Conservation (phyloP, 192 early-diverging fungal species). For the Pilobolus umbonatus region DNA sequence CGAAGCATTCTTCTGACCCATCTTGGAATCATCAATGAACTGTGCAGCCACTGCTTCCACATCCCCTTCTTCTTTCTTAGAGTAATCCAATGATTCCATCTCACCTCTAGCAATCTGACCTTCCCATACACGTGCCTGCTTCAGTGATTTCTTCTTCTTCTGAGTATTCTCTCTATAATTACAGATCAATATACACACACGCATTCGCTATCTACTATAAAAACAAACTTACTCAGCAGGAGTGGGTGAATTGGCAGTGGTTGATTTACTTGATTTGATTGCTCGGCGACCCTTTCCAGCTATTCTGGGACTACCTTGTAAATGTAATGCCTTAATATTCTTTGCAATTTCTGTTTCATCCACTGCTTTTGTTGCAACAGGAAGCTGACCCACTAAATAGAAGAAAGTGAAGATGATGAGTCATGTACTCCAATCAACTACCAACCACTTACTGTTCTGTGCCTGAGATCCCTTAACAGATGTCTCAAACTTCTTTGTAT, state of each 20-base stretch:
- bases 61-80: constrained; percentile 13
- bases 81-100: constrained; percentile 49
- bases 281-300: constrained; percentile 12
- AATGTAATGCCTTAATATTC: constrained; percentile 44
- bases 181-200: too few species aligned
- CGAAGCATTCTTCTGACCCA: constrained; percentile 59
- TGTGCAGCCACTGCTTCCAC: constrained; percentile 22
- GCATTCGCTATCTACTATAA: neutral
- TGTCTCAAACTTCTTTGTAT: constrained; percentile 69
- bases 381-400: neutral
- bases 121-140: constrained; percentile 74
- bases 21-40: constrained; percentile 49
- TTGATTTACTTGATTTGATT: constrained; percentile 10
- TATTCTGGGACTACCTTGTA: constrained; percentile 32
- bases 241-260: constrained; percentile 15
- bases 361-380: constrained; percentile 6
- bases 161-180: constrained; percentile 6
- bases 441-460: constrained; percentile 34
- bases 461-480: constrained; percentile 56
- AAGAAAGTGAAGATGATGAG: neutral
- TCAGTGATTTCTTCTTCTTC: constrained; percentile 49
- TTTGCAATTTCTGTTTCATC: constrained; percentile 47
- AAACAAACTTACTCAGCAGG: constrained; percentile 9
- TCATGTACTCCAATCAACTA: too few species aligned
- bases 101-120: constrained; percentile 57